Base-by-base conservation (phyloP, 345 rosid species). In the Lepidium aucheri region DNA sequence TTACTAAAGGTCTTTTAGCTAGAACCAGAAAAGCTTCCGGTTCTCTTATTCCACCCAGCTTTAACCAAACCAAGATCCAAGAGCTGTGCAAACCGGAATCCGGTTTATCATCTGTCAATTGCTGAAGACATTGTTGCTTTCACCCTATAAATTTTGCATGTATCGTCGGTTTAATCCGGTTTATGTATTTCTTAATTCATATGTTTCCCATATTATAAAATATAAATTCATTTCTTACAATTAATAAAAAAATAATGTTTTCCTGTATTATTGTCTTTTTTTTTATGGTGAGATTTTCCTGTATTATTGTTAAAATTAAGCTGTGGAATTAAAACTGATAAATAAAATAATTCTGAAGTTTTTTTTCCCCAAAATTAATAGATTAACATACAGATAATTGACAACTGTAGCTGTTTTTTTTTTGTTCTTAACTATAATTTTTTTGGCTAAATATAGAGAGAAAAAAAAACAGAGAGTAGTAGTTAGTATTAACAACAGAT, bases 1-100 rank as follows among this genome's bases (percentile, higher is more conserved):
- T 87, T 57, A 82, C 97, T 1, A 84, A 82, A 80, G 96, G 90
- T 58, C 75, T 92, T 68, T 88, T 89, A 9, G 96, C 91, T 3
- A 78, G 98, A 75, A 81, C 72, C 80, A 78, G 86, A 74, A 87
- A 78, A 73, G 75, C 74, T 9, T 71, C 67, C 12, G 80, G 74
- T 63, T 70, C 74, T 26, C 83, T 85, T 63, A 60, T 86, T 66
- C 94, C 96, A 7, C 91, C 96, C 4, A 82, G 78, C 53, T 70
- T 80, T 18, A 81, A 78, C 71, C 84, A 73, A 41, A 28, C 82
- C 56, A 82, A 75, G 77, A 46, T 67, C 40, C 53, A 74, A 61
- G 77, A 74, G 7, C 30, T 44, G 30, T 53, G 53, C 42, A 68
- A 61, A 61, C 43, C 72, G 20, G 74, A 74, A 1, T 67, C 69